Base-by-base conservation (phyloP, 1,284 basidiomycete genomes). In the Apiotrichum sp. region DNA sequence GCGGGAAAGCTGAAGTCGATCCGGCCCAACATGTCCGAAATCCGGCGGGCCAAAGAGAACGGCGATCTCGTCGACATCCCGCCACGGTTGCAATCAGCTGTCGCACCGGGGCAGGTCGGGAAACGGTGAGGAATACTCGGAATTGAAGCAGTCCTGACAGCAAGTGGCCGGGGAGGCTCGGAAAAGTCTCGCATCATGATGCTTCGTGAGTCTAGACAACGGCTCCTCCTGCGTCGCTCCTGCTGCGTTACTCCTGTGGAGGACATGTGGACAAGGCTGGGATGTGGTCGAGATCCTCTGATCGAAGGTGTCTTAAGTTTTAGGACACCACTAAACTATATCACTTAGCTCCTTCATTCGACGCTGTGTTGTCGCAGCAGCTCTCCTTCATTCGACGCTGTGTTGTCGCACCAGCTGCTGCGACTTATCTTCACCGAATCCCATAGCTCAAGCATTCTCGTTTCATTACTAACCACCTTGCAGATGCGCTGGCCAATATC, bases 401-500 rank as follows among this genome's bases (percentile, higher is more conserved):
- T 22, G 22, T 22, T 22, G 22, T 22, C 22, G 22, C 22, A 22
- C 22, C 22, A 22, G 22, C 22, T 22, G 22, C 22, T 22, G 22
- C 22, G 22, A 22, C 22, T 22, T 22, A 22, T 22, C 22, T 22
- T 22, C 22, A 22, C 22, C 22, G 22, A 22, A 22, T 22, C 22
- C 22, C 22, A 22, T 22, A 22, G 22, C 22, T 22, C 22, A 22
- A 22, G 22, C 22, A 22, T 22, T 22, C 22, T 22, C 22, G 22
- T 22, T 22, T 22, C 22, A 34, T 14, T 34, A 9, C 11, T 32
- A 3, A n/a, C n/a, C 13, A 3, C n/a, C n/a, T 41, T n/a, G 33
- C 55, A 71, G 68, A 75, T 51, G 87, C 89, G 2, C 78, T 93
- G 4, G 89, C 90, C 1, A 91, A 91, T 70, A 91, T 95, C 52